Conservation (phyloP, 2,329 filamentous ascomycete species). For the Phaeosphaeria sp. region DNA sequence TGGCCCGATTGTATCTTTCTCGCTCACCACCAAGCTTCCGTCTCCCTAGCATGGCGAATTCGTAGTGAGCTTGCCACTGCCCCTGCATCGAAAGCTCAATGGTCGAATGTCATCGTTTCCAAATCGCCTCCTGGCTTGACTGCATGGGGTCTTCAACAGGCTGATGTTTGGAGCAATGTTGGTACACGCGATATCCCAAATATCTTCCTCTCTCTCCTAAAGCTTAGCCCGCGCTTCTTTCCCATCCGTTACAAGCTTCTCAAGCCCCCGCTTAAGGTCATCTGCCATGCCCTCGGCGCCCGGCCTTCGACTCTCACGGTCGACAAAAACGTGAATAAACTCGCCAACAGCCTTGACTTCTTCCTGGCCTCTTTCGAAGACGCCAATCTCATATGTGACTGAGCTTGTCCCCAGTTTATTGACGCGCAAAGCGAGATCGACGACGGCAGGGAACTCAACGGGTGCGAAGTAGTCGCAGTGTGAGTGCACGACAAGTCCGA, state of each 20-base stretch:
- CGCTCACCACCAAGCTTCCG: no score
- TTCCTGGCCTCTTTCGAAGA: conserved; percentile 79
- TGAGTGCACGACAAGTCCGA: conserved; percentile 84
- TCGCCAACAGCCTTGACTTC: conserved; percentile 83
- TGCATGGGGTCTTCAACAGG: no score
- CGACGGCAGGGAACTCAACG: conserved; percentile 79
- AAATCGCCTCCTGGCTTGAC: no score
- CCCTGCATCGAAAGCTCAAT: no score
- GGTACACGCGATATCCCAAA: no score
- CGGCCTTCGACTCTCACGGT: conserved; percentile 74
- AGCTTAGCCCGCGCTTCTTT: no score
- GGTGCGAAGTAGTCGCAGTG: conserved; percentile 86
- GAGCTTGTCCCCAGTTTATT: conserved; percentile 85
- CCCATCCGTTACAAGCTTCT: conserved; percentile 15
- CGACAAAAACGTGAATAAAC: conserved; percentile 89
- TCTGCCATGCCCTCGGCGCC: conserved; percentile 68
- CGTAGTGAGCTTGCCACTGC: no score
- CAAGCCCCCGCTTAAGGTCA: conserved; percentile 58
- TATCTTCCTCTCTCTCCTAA: no score
- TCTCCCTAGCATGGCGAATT: no score
- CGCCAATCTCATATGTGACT: conserved; percentile 86
- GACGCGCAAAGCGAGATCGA: conserved; percentile 83
- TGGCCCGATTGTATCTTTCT: no score
- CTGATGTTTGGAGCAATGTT: no score
- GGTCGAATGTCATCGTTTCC: no score